Conservation (phyloP, 306 rosid species). For the Gastrolobium villosum region DNA sequence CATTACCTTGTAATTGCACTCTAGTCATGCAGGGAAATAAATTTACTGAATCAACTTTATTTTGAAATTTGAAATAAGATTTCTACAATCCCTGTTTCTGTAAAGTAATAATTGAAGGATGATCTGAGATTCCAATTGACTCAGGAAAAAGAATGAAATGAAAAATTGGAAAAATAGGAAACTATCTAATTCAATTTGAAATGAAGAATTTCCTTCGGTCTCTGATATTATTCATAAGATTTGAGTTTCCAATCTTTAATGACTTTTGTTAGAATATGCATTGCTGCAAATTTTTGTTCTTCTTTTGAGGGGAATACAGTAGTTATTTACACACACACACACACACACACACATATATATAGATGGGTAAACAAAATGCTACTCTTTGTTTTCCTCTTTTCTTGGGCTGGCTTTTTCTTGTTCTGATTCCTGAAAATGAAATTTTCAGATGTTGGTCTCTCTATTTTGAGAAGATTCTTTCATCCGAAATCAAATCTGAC, state of each 20-base stretch:
- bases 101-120: conserved; percentile 13
- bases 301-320: background rate
- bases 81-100: background rate
- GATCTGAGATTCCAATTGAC: conserved; percentile 9
- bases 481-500: conserved; percentile 63
- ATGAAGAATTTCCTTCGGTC: background rate
- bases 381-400: background rate
- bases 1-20: conserved; percentile 6
- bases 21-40: conserved; percentile 11
- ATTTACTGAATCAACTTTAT: background rate
- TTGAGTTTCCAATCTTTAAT: conserved; percentile 9
- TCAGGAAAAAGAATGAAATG: background rate
- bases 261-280: conserved; percentile 4
- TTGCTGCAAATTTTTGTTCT: conserved; percentile 8
- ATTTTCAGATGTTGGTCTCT: conserved; percentile 91
- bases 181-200: conserved; percentile 13
- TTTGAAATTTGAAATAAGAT: conserved; percentile 7
- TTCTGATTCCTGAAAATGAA: conserved; percentile 48
- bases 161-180: conserved; percentile 4
- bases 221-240: conserved; percentile 8
- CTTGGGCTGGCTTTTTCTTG: conserved; percentile 29
- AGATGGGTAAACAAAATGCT: background rate
- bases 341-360: too few relatives aligned
- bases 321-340: too few relatives aligned
- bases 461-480: conserved; percentile 90